These are phyloP conservation scores for Xylaria scruposa DNA, from an alignment of 495 filamentous ascomycete species.

Conservation along the genomic window DNA sequence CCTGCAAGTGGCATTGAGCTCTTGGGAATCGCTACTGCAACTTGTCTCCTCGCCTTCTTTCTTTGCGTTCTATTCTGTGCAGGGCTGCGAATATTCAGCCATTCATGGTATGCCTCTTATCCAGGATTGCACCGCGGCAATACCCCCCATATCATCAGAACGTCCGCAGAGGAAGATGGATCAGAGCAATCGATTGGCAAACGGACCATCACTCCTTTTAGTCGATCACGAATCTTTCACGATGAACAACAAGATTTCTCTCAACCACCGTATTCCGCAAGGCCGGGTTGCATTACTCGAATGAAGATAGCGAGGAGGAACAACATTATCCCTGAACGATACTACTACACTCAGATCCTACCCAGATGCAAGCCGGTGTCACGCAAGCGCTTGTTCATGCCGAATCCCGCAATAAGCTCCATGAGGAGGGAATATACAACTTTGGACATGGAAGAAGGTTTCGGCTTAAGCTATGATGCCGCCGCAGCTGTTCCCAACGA, in stretches of 20 bases:
- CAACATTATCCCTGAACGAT: background rate
- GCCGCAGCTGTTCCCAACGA: background rate
- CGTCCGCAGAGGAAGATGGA: background rate
- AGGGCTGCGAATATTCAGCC: background rate
- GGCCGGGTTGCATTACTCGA: background rate
- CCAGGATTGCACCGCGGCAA: background rate
- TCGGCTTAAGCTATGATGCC: background rate
- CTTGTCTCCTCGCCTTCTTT: constrained; percentile 24
- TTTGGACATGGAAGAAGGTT: constrained; percentile 23
- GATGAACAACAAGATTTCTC: background rate
- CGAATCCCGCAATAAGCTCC: background rate
- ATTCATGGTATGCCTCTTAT: background rate
- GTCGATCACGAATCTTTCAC: background rate
- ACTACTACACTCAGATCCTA: constrained; percentile 21
- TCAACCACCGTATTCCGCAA: background rate
- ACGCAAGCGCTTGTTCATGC: constrained; percentile 7
- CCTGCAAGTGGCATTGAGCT: constrained; percentile 23
- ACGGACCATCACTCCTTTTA: background rate
- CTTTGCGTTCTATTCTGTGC: constrained; percentile 14
- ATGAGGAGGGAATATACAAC: background rate
- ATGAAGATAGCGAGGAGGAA: background rate
- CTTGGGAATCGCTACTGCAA: constrained; percentile 19
- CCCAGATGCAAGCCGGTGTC: constrained; percentile 4
- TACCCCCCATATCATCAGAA: background rate
- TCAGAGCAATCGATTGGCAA: background rate